Conservation (phyloP, 352 stramenopile genomes). For the Pythium scleroteichum region DNA sequence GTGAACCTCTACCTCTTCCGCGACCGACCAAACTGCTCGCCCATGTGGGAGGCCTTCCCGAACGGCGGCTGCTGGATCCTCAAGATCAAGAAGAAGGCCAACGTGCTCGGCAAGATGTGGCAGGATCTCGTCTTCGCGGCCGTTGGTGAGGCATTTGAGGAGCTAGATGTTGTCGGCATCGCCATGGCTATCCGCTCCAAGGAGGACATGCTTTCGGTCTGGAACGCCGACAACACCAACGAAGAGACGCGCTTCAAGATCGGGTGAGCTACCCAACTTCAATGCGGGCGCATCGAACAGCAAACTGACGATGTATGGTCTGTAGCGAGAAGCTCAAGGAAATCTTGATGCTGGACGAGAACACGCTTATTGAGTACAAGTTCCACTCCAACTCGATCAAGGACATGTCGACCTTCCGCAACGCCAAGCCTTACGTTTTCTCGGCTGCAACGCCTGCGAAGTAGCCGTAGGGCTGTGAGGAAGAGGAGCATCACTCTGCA, state of each 20-base stretch:
- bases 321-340: constrained; percentile 90
- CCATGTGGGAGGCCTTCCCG: constrained; percentile 92
- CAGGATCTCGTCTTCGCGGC: constrained; percentile 92
- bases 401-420: constrained; percentile 94
- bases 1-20: constrained; percentile 94
- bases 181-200: constrained; percentile 93
- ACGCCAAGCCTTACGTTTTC: constrained; percentile 92
- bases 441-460: constrained; percentile 55
- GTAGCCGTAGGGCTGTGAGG: constrained; percentile 27
- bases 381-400: constrained; percentile 92
- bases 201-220: constrained; percentile 94
- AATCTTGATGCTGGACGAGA: constrained; percentile 93
- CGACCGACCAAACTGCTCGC: constrained; percentile 83
- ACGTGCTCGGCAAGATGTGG: constrained; percentile 95
- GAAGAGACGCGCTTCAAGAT: constrained; percentile 84
- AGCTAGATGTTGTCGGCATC: constrained; percentile 92
- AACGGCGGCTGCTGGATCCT: constrained; percentile 95
- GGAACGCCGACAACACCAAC: constrained; percentile 93
- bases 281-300: constrained; percentile 33
- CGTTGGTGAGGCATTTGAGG: constrained; percentile 91
- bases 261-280: constrained; percentile 18
- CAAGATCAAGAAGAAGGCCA: constrained; percentile 94
- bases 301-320: not conserved
- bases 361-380: constrained; percentile 96
- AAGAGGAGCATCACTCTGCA: not conserved